Percentiles rank a stretch among this genome's conserved stretches.
Conservation (phyloP, 2,329 filamentous ascomycete species). For the Biscogniauxia sp. region DNA sequence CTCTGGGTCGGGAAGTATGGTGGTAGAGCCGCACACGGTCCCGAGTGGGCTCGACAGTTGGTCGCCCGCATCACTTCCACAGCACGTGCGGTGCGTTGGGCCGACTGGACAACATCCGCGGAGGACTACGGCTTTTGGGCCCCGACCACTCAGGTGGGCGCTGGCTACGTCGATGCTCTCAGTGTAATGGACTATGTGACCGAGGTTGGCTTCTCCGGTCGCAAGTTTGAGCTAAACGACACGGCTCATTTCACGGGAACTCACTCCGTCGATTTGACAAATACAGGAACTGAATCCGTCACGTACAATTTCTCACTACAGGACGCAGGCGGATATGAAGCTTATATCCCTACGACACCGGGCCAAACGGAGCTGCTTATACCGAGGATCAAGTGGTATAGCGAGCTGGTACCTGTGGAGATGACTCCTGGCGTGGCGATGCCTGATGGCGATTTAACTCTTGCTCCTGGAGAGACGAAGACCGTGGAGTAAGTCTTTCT, state of each 20-base stretch:
- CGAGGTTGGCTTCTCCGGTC: constrained; percentile 34
- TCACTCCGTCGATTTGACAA: constrained; percentile 38
- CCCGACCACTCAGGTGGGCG: constrained; percentile 41
- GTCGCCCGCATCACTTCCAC: constrained; percentile 30
- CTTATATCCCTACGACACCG: constrained; percentile 12
- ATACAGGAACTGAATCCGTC: constrained; percentile 33
- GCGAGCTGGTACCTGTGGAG: constrained; percentile 10
- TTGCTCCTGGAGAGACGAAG: constrained; percentile 16
- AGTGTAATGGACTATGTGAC: constrained; percentile 36
- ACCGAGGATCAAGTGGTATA: constrained; percentile 14
- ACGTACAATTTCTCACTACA: constrained; percentile 35
- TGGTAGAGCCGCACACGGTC: constrained; percentile 22
- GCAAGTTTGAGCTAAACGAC: constrained; percentile 43
- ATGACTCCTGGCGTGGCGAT: constrained; percentile 16
- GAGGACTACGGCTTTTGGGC: constrained; percentile 23
- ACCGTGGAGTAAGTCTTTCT: constrained; percentile 17
- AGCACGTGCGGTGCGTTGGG: constrained; percentile 28
- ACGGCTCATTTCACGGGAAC: constrained; percentile 36
- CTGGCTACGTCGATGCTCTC: constrained; percentile 38
- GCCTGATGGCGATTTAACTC: constrained; percentile 11
- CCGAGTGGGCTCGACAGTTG: constrained; percentile 24
- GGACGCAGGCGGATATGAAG: constrained; percentile 21
- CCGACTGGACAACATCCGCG: constrained; percentile 19
- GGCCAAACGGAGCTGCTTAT: constrained; percentile 10
- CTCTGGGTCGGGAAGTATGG: constrained; percentile 31